A percentile compares a stretch with the other conserved stretches of the same genome.
These are phyloP conservation scores for Leccinum imitatum DNA, from an alignment of 768 basidiomycete genomes.

Conservation along the genomic window DNA sequence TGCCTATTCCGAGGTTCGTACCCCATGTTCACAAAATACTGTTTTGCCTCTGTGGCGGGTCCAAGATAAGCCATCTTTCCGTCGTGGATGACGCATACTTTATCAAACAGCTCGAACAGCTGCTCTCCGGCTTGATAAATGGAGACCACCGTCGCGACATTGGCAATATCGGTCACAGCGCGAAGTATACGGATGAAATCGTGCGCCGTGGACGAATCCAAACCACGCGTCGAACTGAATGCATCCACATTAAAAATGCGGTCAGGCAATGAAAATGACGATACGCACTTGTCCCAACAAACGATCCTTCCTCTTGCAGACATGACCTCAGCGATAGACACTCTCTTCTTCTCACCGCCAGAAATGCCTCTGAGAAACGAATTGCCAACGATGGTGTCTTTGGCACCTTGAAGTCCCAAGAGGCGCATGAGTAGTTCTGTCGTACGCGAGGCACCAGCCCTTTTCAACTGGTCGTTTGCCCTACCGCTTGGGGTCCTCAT, in stretches of 20 bases:
- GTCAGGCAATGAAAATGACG: neutral
- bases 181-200: conserved; percentile 71
- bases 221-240: conserved; percentile 60
- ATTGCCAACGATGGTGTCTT: conserved; percentile 75
- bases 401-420: conserved; percentile 74
- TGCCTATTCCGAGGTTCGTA: conserved; percentile 54
- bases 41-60: neutral
- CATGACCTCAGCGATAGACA: conserved; percentile 70
- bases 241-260: neutral
- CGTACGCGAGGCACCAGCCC: conserved; percentile 24
- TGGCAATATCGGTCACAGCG: conserved; percentile 55
- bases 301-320: conserved; percentile 60
- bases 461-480: conserved; percentile 17
- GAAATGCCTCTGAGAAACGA: conserved; percentile 71
- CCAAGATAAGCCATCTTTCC: conserved; percentile 13
- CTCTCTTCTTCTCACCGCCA: conserved; percentile 80
- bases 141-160: conserved; percentile 68
- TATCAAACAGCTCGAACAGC: conserved; percentile 65
- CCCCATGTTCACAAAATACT: conserved; percentile 22
- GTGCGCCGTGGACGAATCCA: conserved; percentile 69
- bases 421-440: conserved; percentile 59
- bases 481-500: conserved; percentile 44
- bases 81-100: conserved; percentile 11
- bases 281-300: conserved; percentile 74
- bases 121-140: conserved; percentile 83